phyloP scores from a whole-genome alignment of 495 filamentous ascomycete species.

The Aspergillus heteromorphus region DNA sequence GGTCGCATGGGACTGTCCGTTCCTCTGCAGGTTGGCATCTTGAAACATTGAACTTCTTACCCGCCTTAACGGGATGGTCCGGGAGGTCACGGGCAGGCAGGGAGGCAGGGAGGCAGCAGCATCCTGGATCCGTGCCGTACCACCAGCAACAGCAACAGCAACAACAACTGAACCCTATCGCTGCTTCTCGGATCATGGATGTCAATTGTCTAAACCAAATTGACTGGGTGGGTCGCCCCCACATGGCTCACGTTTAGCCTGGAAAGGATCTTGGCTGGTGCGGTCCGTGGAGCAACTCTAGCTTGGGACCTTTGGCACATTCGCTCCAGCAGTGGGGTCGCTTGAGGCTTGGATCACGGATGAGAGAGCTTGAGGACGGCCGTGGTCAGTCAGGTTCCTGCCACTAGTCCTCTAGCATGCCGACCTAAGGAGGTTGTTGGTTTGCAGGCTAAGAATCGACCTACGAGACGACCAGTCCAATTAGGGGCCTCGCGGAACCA shows the following conservation, averaged over 20 bases:
- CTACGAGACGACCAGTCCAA: neutral
- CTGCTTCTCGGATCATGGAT: neutral
- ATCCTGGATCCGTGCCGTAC: neutral
- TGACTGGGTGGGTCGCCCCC: neutral
- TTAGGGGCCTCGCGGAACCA: neutral
- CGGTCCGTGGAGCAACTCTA: neutral
- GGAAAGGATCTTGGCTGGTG: slow-evolving; percentile 1
- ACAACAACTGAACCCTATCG: neutral
- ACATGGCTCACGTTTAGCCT: slow-evolving; percentile 1
- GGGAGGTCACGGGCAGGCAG: neutral
- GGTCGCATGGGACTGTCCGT: too few relatives aligned
- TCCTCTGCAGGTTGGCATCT: neutral
- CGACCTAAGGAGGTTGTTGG: neutral
- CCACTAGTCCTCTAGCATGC: neutral
- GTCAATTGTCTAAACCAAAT: neutral
- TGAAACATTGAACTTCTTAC: neutral
- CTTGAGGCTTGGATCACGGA: neutral
- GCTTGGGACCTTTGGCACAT: neutral
- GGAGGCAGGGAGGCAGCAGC: neutral
- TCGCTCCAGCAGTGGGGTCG: neutral
- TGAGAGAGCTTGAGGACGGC: neutral
- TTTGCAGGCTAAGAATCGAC: neutral
- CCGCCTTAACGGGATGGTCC: neutral
- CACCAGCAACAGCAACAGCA: neutral
- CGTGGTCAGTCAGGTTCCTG: neutral